These are phyloP conservation scores for Panicum miliaceum DNA, from an alignment of 176 grass and related monocot genomes.

Conservation along the genomic window DNA sequence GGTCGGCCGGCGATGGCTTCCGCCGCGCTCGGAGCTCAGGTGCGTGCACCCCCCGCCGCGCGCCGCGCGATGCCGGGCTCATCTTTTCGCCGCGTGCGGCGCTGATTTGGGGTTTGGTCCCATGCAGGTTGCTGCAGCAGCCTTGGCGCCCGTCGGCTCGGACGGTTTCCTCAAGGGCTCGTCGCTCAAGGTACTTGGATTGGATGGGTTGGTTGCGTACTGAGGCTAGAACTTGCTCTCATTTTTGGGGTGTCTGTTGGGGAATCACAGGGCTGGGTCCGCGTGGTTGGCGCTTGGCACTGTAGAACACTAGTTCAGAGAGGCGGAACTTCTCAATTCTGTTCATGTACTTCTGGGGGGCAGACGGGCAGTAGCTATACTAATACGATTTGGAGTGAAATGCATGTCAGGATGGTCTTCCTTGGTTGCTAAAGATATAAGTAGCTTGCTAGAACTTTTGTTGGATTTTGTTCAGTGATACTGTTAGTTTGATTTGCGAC, in stretches of 20 bases:
- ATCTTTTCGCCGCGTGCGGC: not conserved
- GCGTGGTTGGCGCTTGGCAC: not conserved
- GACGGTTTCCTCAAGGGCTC: constrained; percentile 20
- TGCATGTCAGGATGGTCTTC: not conserved
- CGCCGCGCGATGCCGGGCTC: not conserved
- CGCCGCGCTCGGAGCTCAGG: constrained; percentile 43
- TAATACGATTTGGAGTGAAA: not conserved
- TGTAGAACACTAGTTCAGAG: constrained; percentile 4
- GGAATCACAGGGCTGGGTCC: constrained; percentile 26
- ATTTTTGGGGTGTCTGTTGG: not conserved
- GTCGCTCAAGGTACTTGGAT: constrained; percentile 39
- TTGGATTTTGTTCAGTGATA: not conserved
- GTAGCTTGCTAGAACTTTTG: not conserved
- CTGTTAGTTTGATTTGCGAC: not conserved
- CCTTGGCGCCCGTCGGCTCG: constrained; percentile 11
- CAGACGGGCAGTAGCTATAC: not conserved
- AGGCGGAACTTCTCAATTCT: not conserved
- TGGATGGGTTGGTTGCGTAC: not conserved
- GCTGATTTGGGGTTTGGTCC: not conserved
- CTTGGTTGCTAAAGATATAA: not conserved
- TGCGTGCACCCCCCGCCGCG: not conserved
- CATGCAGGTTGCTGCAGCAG: constrained; percentile 37
- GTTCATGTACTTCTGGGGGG: not conserved
- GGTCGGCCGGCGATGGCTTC: constrained; percentile 29
- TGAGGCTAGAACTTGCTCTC: not conserved